Base-by-base conservation (phyloP, 1,284 basidiomycete genomes). In the Macrocybe sp. region DNA sequence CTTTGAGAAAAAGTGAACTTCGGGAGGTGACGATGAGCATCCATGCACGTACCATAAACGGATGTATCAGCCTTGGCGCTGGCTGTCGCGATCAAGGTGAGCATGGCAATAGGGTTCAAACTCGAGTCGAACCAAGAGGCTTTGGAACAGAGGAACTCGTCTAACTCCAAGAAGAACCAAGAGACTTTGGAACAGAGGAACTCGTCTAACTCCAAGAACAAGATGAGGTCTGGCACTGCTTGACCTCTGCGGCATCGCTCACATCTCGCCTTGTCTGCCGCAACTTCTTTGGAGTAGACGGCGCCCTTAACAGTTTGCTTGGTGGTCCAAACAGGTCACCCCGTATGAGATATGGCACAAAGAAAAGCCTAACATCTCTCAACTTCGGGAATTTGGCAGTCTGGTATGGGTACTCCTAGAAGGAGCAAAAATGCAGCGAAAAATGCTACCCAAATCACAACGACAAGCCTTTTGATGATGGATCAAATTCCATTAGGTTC, bases 31-130 rank as follows among this genome's bases (percentile, higher is more conserved):
- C 22, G 44, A 40, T 22, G 46, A 38, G 29, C 32, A 12, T 9
- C 35, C 40, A 34, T 32, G 7, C 39, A 57, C 75, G 29, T 54
- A 88, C 87, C 81, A 49, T 84, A 86, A n/a, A 88, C 68, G 0
- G 80, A 83, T 22, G 90, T 75, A 55, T 90, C 87, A 0, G 89
- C 83, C 63, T 89, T 89, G n/a, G 84, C 81, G 33, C 81, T 76
- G 2, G 91, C 90, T 0, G 84, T 79, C 5, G 77, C 70, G n/a
- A 93, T 69, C 6, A 93, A 64, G 0, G 80, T 76, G 0, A 89
- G 89, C 78, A 93, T 88, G 1, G 92, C 89, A 6, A 87, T 90
- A 93, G 0, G 88, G 89, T 56, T 88, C 87, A 54, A 93, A 93
- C 60, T 91, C 86, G 5, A 74, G 69, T 22, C 22, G 22, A 22